Conservation (phyloP, 1,139 yeast genomes). For the Saccharomyces pastorianus region DNA sequence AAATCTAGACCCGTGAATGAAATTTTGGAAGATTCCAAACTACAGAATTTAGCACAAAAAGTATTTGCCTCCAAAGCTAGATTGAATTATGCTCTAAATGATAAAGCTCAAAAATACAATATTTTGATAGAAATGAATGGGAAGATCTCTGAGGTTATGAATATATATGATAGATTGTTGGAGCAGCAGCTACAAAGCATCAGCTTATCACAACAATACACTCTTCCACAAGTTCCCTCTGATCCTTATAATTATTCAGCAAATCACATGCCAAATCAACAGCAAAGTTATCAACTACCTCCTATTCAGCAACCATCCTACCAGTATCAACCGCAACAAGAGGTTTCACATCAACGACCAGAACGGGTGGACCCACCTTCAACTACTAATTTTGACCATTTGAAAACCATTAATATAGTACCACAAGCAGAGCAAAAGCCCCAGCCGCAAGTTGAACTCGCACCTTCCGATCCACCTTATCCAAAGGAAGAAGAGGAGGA, state of each 20-base stretch:
- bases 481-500: conserved; percentile 21
- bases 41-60: conserved; percentile 57
- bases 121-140: conserved; percentile 68
- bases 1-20: conserved; percentile 45
- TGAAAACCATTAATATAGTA: neutral
- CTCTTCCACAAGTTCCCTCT: conserved; percentile 22
- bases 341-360: conserved; percentile 3
- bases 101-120: conserved; percentile 61
- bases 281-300: conserved; percentile 2
- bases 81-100: conserved; percentile 55
- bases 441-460: conserved; percentile 1
- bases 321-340: neutral
- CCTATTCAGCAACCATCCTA: conserved; percentile 10
- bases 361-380: neutral
- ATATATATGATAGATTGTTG: conserved; percentile 69
- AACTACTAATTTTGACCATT: neutral
- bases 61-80: conserved; percentile 68
- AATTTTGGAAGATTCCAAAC: conserved; percentile 50
- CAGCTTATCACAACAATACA: conserved; percentile 26
- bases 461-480: conserved; percentile 22
- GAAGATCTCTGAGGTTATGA: conserved; percentile 69
- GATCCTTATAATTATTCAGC: conserved; percentile 19
- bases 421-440: neutral
- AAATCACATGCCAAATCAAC: neutral
- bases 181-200: conserved; percentile 47